Base-by-base conservation (phyloP, 768 basidiomycete genomes). In the Phanerochaete carnosa region DNA sequence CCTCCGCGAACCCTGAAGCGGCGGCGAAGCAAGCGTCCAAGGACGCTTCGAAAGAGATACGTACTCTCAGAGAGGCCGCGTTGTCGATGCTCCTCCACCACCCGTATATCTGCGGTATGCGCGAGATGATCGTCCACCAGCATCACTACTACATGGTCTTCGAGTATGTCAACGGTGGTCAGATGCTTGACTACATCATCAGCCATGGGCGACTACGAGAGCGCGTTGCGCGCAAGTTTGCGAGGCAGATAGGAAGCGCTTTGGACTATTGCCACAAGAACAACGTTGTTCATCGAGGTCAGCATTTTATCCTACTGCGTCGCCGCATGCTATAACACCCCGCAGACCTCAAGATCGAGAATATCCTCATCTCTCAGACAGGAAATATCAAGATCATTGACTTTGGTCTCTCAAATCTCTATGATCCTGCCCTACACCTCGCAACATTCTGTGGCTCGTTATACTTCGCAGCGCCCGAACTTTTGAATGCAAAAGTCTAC, bases 381-480 rank as follows among this genome's bases (percentile, higher is more conserved):
- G 97, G 97, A 12, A 98, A 98, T 77, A 98, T 98, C 81, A 99
- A 98, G 82, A 98, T 98, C 63, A 99, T 98, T 73, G 96, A 99
- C 75, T 99, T 98, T 75, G 97, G 97, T 51, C 82, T 99, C 8
- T 98, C 96, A 2, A 99, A 98, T 76, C 82, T 99, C 13, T 98
- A 88, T 72, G 86, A 96, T 67, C 96, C 97, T 1, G 69, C 76
- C 9, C 68, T 75, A 52, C 92, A 95, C 70, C 85, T 99, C 1
- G 85, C 91, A 25, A 99, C 97, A 0, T 99, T 99, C 72, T 99
- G 97, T 68, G 96, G 97, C 23, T 97, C 94, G 0, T 79, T 99
- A 28, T 99, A 99, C 75, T 99, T 99, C 76, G 97, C 97, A 32
- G 97, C 97, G 0, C 97, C 97, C 6, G 96, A 99, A 73, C 80